phyloP scores from a whole-genome alignment of 306 rosid species.

The Dalbergia cochinchinensis region DNA sequence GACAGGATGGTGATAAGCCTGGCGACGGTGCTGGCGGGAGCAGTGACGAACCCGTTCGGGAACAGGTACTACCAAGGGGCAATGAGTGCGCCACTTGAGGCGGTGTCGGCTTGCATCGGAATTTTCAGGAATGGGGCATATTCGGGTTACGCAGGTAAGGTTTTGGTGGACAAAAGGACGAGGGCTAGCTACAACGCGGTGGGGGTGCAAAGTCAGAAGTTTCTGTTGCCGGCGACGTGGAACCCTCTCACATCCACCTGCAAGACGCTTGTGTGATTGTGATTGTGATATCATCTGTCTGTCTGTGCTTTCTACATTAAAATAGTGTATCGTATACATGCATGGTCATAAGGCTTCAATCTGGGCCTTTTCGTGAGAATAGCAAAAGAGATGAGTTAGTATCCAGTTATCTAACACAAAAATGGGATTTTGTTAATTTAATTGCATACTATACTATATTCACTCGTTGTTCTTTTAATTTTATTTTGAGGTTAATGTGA shows the following conservation, averaged over 20 bases:
- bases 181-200: slow-evolving; percentile 56
- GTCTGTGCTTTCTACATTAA: too few species aligned
- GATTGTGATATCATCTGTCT: background rate
- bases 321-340: too few species aligned
- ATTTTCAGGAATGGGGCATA: slow-evolving; percentile 46
- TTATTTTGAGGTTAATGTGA: background rate
- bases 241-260: slow-evolving; percentile 60
- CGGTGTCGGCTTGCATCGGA: slow-evolving; percentile 50
- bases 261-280: slow-evolving; percentile 51
- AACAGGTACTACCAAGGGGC: slow-evolving; percentile 40
- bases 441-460: background rate
- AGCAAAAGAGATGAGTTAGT: background rate
- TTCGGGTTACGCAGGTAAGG: slow-evolving; percentile 47
- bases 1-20: slow-evolving; percentile 47
- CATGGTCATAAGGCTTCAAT: too few species aligned
- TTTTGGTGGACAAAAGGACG: slow-evolving; percentile 40
- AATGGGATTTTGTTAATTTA: too few species aligned
- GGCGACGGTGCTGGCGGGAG: slow-evolving; percentile 48
- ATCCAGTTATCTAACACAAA: too few species aligned
- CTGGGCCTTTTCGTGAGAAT: background rate
- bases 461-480: background rate
- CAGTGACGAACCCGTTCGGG: slow-evolving; percentile 42
- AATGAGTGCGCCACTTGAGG: slow-evolving; percentile 47
- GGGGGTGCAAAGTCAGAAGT: slow-evolving; percentile 48
- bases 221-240: slow-evolving; percentile 63